Conservation (phyloP, 768 basidiomycete species). For the Cyclocybe aegerita region DNA sequence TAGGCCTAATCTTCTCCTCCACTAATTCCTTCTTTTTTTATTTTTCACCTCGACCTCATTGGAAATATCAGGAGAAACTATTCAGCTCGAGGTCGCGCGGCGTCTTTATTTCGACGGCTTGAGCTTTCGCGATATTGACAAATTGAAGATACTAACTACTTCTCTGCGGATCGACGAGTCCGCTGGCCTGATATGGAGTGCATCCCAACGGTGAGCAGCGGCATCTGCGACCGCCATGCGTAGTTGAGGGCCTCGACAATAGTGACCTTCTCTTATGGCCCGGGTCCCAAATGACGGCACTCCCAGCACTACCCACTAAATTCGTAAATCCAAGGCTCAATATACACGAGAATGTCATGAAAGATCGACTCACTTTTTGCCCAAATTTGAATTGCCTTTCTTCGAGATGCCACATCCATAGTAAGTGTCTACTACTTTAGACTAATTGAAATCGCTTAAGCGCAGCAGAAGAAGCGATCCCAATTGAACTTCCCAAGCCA, state of each 20-base stretch:
- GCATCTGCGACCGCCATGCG: not conserved
- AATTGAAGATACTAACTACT: slow-evolving; percentile 24
- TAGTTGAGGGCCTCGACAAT: not conserved
- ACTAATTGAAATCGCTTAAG: not conserved
- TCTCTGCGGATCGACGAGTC: slow-evolving; percentile 17
- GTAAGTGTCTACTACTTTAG: slow-evolving; percentile 7
- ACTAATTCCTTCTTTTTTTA: no score
- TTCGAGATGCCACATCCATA: slow-evolving; percentile 38
- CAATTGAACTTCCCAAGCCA: slow-evolving; percentile 2
- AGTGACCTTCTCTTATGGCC: slow-evolving; percentile 43
- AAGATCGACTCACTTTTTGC: slow-evolving; percentile 38
- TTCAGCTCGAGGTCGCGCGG: slow-evolving; percentile 44
- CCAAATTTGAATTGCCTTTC: slow-evolving; percentile 44
- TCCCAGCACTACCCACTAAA: slow-evolving; percentile 6
- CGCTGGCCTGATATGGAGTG: slow-evolving; percentile 43
- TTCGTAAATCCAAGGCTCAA: slow-evolving; percentile 21
- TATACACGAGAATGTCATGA: slow-evolving; percentile 30
- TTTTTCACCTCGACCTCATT: not conserved
- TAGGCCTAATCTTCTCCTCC: not conserved
- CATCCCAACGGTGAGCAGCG: slow-evolving; percentile 37
- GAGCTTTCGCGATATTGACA: slow-evolving; percentile 34
- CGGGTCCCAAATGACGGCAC: slow-evolving; percentile 15
- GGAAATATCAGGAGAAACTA: slow-evolving; percentile 40
- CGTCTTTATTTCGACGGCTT: slow-evolving; percentile 33
- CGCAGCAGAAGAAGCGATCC: not conserved